Base-by-base conservation (phyloP, 192 early-diverging fungal genomes). In the Podila clonocystis region DNA sequence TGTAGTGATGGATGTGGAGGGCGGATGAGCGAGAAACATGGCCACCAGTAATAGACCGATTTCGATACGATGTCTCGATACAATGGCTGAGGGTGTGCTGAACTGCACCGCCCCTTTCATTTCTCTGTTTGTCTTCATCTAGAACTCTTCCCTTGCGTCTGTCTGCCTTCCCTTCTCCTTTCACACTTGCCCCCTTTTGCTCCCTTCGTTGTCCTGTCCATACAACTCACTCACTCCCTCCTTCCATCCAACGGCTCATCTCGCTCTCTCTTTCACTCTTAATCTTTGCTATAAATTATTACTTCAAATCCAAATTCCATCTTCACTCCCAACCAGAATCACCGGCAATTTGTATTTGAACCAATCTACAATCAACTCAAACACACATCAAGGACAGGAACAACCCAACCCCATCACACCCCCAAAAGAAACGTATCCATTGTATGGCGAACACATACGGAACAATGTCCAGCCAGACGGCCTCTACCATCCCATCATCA, bases 271-370 rank as follows among this genome's bases (percentile, higher is more conserved):
- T 12, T 29, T 28, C 58, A 28, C 26, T 59, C 29, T 29, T 5
- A 6, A 5, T 28, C 24, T 2, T 59, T 6, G 13, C 58, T 29
- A 1, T 26, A 4, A 31, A 7, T 63, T 36, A n/a, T 15, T 9
- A 0, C 0, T 36, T 79, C 69, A 28, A 63, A 22, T 65, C 58
- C 31, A 58, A 50, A 41, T 58, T 36, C 63, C 59, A 34, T 63
- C 73, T 26, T 68, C 62, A 17, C 61, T 61, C 38, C 63, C 65
- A 49, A 49, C 48, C 48, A 49, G 13, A 55, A 55, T 55, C 24
- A 9, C 22, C 9, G 61, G 9, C 15, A 70, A 30, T 2, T 15
- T 17, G 1, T 45, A 15, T 17, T 15, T 45, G 11, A 3, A 15
- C 41, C 41, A 15, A 45, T 45, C 41, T 45, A 45, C 41, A 45